Evolutionary conservation across 352 stramenopile species (phyloP), one percentile per base, ranked within the genome.

Genomic region (Phytophthora hybrid): DNA sequence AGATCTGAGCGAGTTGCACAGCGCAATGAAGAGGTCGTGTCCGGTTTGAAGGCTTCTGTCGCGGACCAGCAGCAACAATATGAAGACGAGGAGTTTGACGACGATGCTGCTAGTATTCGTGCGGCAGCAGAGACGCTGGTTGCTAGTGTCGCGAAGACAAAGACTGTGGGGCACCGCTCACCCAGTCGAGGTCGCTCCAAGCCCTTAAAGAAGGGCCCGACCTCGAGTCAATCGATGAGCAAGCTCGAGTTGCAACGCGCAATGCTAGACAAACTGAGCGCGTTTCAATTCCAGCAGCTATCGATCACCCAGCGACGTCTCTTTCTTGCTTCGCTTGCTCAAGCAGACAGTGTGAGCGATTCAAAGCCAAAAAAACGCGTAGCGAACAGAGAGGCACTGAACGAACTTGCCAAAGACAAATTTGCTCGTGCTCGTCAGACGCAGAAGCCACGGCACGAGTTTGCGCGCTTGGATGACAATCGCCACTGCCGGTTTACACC

Each of bases 201-300:
- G 26, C 69, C 72, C 21, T 73, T 66, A 23, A 69, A 60, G 6
- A 82, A 67, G 73, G 53, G 32, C n/a, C 21, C 67, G n/a, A 74
- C 34, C 10, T 59, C 64, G 1, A 79, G 29, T 47, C 54, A 66
- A n/a, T 71, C 69, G 26, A 57, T 67, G 23, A 76, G n/a, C 37
- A 79, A 79, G 11, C 62, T 73, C 9, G 58, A 76, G 41, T 49
- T 74, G 59, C 68, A 77, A 54, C 77, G 78, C 46, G 79, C 83
- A 6, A 79, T 90, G 63, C 81, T 89, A 14, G 79, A 93, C 47
- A 77, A 86, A 51, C 71, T 94, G 10, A 91, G 82, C 51, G 63
- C 70, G 16, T 93, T 89, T 73, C 87, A 94, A 71, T 78, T 82
- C 52, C 54, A 83, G 14, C 82, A 91, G 58, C 69, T 94, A 37